Conservation (phyloP, 176 grass and related monocot species). For the Avena sativa region DNA sequence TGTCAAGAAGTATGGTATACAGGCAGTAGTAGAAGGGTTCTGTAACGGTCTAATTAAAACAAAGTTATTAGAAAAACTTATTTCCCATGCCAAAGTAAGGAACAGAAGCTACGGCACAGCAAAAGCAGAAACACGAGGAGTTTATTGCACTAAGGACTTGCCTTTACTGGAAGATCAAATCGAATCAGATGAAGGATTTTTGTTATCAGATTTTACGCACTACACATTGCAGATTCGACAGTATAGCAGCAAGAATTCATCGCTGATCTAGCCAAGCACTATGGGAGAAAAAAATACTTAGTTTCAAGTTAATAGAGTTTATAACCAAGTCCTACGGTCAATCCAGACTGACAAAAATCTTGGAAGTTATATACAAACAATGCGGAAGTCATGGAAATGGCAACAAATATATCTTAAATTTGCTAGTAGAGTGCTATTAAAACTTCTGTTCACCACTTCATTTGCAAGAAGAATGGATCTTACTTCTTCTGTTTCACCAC, state of each 20-base stretch:
- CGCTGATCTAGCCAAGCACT: neutral
- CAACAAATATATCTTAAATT: constrained; percentile 9
- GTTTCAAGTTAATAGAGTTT: constrained; percentile 28
- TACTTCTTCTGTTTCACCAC: constrained; percentile 13
- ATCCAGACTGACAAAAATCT: constrained; percentile 17
- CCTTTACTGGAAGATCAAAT: neutral
- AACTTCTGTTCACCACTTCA: constrained; percentile 12
- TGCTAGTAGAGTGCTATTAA: constrained; percentile 24
- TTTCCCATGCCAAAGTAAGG: neutral
- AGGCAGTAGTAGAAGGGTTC: neutral
- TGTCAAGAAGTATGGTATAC: constrained; percentile 4
- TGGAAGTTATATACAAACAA: constrained; percentile 5
- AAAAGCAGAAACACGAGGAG: neutral
- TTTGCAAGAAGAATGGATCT: neutral
- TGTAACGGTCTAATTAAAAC: neutral
- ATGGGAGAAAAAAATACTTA: neutral
- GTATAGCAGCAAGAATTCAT: constrained; percentile 13
- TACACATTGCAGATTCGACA: neutral
- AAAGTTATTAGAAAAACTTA: neutral
- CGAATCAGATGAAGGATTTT: constrained; percentile 36
- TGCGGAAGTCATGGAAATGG: constrained; percentile 26
- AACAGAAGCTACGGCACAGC: neutral
- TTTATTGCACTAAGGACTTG: neutral
- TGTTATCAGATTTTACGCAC: neutral
- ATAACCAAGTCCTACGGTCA: constrained; percentile 21